Evolutionary conservation across 169 alveolate genomes (phyloP), one percentile per base, ranked within the genome.

Genomic region (Plasmodium inui): DNA sequence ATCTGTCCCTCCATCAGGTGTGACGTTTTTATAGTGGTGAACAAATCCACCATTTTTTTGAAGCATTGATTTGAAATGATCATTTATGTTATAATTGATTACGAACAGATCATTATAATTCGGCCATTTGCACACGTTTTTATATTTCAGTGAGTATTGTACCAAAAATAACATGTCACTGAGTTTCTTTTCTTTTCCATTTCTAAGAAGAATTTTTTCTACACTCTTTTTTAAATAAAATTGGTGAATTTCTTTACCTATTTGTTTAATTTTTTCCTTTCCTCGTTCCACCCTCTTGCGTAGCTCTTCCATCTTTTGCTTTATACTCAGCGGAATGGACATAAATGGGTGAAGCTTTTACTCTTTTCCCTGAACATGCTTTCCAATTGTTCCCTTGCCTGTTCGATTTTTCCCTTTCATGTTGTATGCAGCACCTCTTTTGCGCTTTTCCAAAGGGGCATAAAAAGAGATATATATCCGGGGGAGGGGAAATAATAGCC

Each of bases 71-170:
- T 81, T 91, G 70, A 91, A 91, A 82, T 91, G 71, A 46, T 91
- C 92, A 71, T 91, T 91, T 81, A 91, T 50, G 39, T 91, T 81
- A 41, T 72, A 91, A 78, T 91, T 91, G 46, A 91, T 82, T n/a
- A 91, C 81, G 67, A 82, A 82, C 32, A 91, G 74, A 17, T 91
- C 79, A 55, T 82, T 80, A 39, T 82, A 82, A 39, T 80, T 73
- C 28, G 95, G 95, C 95, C 95, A 91, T n/a, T 72, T 91, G 39
- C 95, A 91, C 28, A 44, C 61, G 19, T 82, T 73, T 72, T 91
- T 91, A 81, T 91, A 91, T 46, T 82, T 91, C 34, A 91, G 61
- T 22, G 95, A 91, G 22, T 81, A 91, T 34, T 82, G 91, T 91
- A 91, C 84, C 83, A 91, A 91, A 28, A 76, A 91, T 81, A 91